A percentile compares a stretch with the other conserved stretches of the same genome.
Conservation (phyloP, 2,329 filamentous ascomycete species). For the Cordyceps sp. region DNA sequence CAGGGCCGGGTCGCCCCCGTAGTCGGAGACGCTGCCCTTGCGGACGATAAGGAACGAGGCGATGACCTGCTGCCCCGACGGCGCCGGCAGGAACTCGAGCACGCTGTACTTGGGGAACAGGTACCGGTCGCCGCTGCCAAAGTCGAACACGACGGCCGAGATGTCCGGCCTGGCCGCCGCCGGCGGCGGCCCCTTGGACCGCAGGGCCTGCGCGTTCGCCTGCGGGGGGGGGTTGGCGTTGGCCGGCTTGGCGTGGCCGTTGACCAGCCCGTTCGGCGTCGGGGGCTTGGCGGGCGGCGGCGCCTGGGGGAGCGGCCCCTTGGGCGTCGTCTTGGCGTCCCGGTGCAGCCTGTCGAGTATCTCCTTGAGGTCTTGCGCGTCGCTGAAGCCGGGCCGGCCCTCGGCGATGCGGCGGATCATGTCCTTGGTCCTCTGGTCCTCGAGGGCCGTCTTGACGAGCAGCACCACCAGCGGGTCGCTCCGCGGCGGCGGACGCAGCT, state of each 20-base stretch:
- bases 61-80: conserved; percentile 42
- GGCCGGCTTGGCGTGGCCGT: conserved; percentile 11
- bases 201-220: conserved; percentile 34
- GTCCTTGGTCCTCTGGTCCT: conserved; percentile 29
- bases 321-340: conserved; percentile 20
- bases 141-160: conserved; percentile 53
- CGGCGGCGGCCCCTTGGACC: conserved; percentile 42
- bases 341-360: conserved; percentile 31
- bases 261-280: conserved; percentile 14
- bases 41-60: conserved; percentile 66
- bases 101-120: conserved; percentile 67
- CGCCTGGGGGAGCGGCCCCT: conserved; percentile 10
- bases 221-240: conserved; percentile 5
- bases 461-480: conserved; percentile 39
- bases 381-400: conserved; percentile 30
- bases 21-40: conserved; percentile 50
- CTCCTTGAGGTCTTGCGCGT: conserved; percentile 36
- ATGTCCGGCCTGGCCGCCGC: conserved; percentile 38
- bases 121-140: conserved; percentile 59
- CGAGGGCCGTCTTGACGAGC: conserved; percentile 39
- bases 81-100: conserved; percentile 42
- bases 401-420: conserved; percentile 38
- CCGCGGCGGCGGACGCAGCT: conserved; percentile 33
- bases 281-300: conserved; percentile 13
- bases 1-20: conserved; percentile 42